These are phyloP conservation scores for Oryza glaberrima DNA, from an alignment of 176 grass and related monocot genomes.

Conservation along the genomic window DNA sequence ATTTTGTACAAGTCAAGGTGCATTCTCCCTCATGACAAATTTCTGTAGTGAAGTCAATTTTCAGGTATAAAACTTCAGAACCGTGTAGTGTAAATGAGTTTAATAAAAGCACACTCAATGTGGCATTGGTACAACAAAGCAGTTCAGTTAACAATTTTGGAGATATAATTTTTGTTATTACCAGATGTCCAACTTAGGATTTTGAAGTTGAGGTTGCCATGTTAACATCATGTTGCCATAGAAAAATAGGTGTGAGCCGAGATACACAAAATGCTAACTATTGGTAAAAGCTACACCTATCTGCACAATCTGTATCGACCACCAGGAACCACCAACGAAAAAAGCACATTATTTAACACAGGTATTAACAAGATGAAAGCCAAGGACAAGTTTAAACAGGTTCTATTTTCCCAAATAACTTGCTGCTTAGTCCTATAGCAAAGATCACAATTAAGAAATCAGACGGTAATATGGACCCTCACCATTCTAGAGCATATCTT, in stretches of 20 bases:
- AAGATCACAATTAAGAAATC: conserved; percentile 8
- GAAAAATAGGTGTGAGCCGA: neutral
- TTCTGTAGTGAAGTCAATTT: neutral
- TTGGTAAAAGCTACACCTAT: neutral
- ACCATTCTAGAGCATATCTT: conserved; percentile 1
- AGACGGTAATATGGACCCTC: neutral
- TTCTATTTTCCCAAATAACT: neutral
- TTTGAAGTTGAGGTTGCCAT: neutral
- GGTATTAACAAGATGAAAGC: neutral
- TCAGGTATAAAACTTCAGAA: neutral
- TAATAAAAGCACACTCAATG: neutral
- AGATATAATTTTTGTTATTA: neutral
- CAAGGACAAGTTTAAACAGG: neutral
- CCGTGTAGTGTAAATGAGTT: neutral
- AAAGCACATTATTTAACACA: neutral
- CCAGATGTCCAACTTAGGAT: neutral
- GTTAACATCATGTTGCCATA: no score
- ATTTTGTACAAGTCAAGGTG: neutral
- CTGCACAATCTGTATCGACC: neutral
- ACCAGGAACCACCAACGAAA: neutral
- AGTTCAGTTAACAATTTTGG: conserved; percentile 23
- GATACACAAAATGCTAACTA: neutral
- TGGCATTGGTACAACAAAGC: neutral
- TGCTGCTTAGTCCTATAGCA: neutral
- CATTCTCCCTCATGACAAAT: neutral